A percentile compares a stretch with the other conserved stretches of the same genome.
Conservation (phyloP, 345 rosid genomes). For the Salix udensis region DNA sequence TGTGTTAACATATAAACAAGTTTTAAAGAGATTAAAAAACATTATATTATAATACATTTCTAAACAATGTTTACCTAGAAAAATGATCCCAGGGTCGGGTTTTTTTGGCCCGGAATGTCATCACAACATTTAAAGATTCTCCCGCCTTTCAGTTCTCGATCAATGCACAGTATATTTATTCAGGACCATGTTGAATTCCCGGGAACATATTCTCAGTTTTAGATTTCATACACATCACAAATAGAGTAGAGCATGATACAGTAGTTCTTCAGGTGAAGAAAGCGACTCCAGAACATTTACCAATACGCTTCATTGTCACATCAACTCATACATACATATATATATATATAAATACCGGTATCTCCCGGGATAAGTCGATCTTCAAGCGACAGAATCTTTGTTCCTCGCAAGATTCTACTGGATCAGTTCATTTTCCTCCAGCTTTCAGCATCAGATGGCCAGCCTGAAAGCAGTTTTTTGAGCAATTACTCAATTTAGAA, state of each 20-base stretch:
- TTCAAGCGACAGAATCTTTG: neutral
- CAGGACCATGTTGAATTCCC: neutral
- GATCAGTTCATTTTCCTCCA: neutral
- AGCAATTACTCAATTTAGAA: neutral
- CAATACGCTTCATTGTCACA: neutral
- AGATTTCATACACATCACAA: neutral
- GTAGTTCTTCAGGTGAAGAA: neutral
- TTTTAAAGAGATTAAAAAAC: too few species aligned
- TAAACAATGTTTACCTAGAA: too few species aligned
- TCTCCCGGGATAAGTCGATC: neutral
- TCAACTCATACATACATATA: neutral
- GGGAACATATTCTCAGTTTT: too few species aligned
- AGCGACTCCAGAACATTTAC: neutral
- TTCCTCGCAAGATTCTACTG: neutral
- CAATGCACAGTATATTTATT: too few species aligned
- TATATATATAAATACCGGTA: neutral
- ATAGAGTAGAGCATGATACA: neutral
- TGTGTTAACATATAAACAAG: too few species aligned
- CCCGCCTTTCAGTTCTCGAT: too few species aligned
- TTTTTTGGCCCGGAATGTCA: too few species aligned
- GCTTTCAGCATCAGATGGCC: constrained; percentile 2
- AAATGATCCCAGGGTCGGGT: too few species aligned
- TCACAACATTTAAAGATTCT: too few species aligned
- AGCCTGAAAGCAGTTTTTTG: constrained; percentile 3
- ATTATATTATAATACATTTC: too few species aligned